Evolutionary conservation across 352 stramenopile genomes (phyloP), one percentile per base, ranked within the genome.

Genomic region (Phytophthora litchii): DNA sequence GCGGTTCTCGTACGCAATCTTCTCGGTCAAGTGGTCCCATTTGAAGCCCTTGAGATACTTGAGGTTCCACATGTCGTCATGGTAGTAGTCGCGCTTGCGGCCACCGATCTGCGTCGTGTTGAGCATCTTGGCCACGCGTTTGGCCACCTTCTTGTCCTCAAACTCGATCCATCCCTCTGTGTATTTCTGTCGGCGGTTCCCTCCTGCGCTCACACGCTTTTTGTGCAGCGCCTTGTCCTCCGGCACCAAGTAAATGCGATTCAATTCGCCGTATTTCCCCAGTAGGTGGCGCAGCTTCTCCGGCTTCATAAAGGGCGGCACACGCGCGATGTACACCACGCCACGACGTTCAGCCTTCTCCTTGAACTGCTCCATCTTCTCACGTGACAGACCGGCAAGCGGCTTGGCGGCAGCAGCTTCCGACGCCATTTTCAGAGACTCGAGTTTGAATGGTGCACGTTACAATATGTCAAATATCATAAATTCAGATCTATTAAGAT

Each of bases 1-100:
- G 27, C 86, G 84, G 49, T 94, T 91, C 57, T 96, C 88, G 56
- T 94, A 95, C 5, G 83, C 95, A 57, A 99, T 94, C 73, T 99
- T 99, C 76, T 99, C 97, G 3, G 96, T 99, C 32, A 99, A 74
- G 64, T 99, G 94, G 36, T 93, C 85, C 97, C 97, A 99, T 74
- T 99, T 98, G 74, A 99, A 99, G 17, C 96, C 95, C 35, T 90
- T 92, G 60, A 99, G 80, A 81, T 99, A 99, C 78, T 99, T 99
- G 57, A 99, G 75, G 72, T 98, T 99, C 97, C 97, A 99, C 25
- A 99, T 91, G 70, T 99, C 90, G 67, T 98, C 96, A 71, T 98
- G 95, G 88, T 98, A 99, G 71, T 98, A 97, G 47, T 94, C 83
- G 60, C 88, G 88, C 62, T 98, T 97, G 58, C 98, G 98, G 48